phyloP scores from a whole-genome alignment of 2,329 filamentous ascomycete species.

The Penicillium paneum region DNA sequence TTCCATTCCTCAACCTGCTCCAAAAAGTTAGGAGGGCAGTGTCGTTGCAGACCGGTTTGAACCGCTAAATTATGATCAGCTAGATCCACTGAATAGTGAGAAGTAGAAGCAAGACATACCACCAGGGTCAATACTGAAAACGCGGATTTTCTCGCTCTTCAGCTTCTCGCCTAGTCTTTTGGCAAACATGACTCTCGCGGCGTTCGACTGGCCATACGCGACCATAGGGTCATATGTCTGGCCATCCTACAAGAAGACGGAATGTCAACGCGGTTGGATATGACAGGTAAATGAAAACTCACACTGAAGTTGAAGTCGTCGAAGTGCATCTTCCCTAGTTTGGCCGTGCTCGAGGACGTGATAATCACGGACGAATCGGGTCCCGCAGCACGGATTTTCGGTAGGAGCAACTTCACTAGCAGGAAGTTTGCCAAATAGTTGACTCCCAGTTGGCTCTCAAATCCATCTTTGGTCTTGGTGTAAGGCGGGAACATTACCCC shows the following conservation, averaged over 20 bases:
- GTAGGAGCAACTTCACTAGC: constrained; percentile 48
- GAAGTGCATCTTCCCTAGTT: constrained; percentile 41
- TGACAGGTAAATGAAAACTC: not conserved
- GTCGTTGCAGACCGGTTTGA: constrained; percentile 11
- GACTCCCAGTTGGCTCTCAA: constrained; percentile 45
- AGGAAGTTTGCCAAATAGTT: constrained; percentile 53
- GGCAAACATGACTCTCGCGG: constrained; percentile 50
- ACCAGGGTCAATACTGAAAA: constrained; percentile 47
- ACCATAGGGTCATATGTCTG: constrained; percentile 42
- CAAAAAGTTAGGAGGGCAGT: constrained; percentile 7
- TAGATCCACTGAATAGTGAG: too few species aligned
- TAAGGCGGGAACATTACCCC: constrained; percentile 23
- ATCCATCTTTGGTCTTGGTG: constrained; percentile 21
- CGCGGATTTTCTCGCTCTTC: constrained; percentile 30
- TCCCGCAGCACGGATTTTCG: constrained; percentile 40
- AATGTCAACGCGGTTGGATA: not conserved
- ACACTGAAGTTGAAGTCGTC: constrained; percentile 42
- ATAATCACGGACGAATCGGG: constrained; percentile 41
- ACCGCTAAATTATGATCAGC: constrained; percentile 9
- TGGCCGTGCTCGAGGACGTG: constrained; percentile 17
- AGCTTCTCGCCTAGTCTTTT: constrained; percentile 40
- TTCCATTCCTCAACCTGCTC: constrained; percentile 8
- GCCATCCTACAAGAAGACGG: constrained; percentile 24
- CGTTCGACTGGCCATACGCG: constrained; percentile 54
- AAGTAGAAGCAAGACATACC: constrained; percentile 4